phyloP scores from a whole-genome alignment of 768 basidiomycete genomes.

The Clavaria fumosa region DNA sequence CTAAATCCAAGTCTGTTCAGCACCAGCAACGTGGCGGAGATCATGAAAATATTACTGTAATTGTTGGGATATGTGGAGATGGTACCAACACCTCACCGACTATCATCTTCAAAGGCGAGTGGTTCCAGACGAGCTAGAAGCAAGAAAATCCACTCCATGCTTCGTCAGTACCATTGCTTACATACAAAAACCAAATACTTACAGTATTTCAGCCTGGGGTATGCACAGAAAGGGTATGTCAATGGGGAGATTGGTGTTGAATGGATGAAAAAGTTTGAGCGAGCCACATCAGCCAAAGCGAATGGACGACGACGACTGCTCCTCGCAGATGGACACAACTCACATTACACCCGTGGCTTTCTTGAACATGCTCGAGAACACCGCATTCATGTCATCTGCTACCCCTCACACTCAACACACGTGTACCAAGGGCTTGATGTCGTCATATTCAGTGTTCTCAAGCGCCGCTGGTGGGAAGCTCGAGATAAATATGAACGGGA shows the following conservation, averaged over 20 bases:
- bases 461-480: constrained; percentile 9
- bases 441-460: constrained; percentile 9
- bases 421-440: constrained; percentile 13
- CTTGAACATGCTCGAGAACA: constrained; percentile 15
- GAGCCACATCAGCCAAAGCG: constrained; percentile 10
- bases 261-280: constrained; percentile 18
- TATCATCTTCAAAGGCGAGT: constrained; percentile 21
- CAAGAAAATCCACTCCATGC: constrained; percentile 16
- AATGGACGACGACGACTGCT: constrained; percentile 17
- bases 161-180: constrained; percentile 9
- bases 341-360: constrained; percentile 17
- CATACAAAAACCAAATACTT: background rate
- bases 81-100: constrained; percentile 16
- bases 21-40: constrained; percentile 21
- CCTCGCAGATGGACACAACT: constrained; percentile 25
- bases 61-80: constrained; percentile 28
- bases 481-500: constrained; percentile 9
- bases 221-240: constrained; percentile 14
- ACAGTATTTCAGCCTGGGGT: constrained; percentile 3
- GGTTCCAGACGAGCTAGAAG: constrained; percentile 16
- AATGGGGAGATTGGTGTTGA: constrained; percentile 13
- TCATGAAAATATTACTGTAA: constrained; percentile 25
- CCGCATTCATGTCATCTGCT: constrained; percentile 18
- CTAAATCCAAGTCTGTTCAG: constrained; percentile 10
- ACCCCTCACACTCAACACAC: constrained; percentile 17